Base-by-base conservation (phyloP, 2,329 filamentous ascomycete species). In the Beauveria australis region DNA sequence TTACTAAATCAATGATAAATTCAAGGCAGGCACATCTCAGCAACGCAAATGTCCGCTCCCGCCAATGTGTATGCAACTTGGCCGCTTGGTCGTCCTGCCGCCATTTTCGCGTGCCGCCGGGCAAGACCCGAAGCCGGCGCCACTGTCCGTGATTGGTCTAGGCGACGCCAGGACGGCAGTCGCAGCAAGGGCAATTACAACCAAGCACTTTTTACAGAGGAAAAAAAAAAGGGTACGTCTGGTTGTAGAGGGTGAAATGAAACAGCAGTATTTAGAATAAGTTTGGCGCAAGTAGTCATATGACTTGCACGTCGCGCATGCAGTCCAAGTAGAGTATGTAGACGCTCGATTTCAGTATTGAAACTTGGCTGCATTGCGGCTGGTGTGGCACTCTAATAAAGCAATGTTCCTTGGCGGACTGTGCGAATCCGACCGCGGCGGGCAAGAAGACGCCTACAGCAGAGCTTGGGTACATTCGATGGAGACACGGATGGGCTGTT, bases 351-450 rank as follows among this genome's bases (percentile, higher is more conserved):
- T 33, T 33, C 10, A 33, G 30, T 33, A 33, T 12, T 10, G 10
- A 33, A 12, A 33, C 30, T 33, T 33, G 30, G 30, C 10, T 73
- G 74, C 61, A 65, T 74, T 46, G 30, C 30, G 10, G 9, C 22
- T 77, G 24, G 66, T 77, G 37, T 76, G 73, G 69, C 74, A 66
- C 54, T 33, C 54, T 33, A 71, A 71, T 28, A 78, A 78, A 69
- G 73, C 73, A 0, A 67, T 75, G 1, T 66, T 70, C 52, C 59
- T 78, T 55, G 75, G 75, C 73, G 1, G 67, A 76, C 33, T 66
- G 67, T 33, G 69, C 70, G 1, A 62, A 61, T 18, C 61, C 59
- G 0, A 67, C 70, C 59, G 74, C 73, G 3, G 67, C 67, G 3
- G 75, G 75, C 1, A 74, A 74, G 62, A 70, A 66, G 61, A 73